Evolutionary conservation across 768 basidiomycete species (phyloP).

Genomic region (Macrolepiota dolichaula): DNA sequence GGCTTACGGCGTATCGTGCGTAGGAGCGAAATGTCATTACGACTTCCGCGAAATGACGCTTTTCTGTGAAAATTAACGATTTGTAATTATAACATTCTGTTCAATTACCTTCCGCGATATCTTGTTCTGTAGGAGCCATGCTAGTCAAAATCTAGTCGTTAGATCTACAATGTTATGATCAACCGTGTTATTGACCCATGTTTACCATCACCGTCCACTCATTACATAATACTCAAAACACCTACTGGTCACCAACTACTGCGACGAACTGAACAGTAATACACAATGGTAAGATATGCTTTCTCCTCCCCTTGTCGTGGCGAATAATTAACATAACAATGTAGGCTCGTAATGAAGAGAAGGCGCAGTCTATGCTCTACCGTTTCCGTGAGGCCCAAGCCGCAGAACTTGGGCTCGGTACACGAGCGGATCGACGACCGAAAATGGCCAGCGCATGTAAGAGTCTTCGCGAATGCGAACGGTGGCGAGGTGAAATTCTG

Average conservation of each 20-base stretch:
- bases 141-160: neutral
- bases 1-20: slow-evolving; percentile 64
- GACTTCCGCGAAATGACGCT: slow-evolving; percentile 72
- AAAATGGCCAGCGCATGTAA: slow-evolving; percentile 92
- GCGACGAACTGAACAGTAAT: neutral
- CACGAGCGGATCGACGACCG: slow-evolving; percentile 80
- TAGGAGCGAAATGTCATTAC: slow-evolving; percentile 75
- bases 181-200: neutral
- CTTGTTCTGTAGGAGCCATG: slow-evolving; percentile 24
- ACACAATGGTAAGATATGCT: slow-evolving; percentile 12
- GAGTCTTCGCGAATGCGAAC: slow-evolving; percentile 88
- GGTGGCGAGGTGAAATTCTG: slow-evolving; percentile 94
- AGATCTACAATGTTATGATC: neutral
- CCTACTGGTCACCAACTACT: neutral
- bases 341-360: slow-evolving; percentile 97
- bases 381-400: slow-evolving; percentile 97
- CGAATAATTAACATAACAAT: neutral
- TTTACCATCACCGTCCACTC: neutral
- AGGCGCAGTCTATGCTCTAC: slow-evolving; percentile 92
- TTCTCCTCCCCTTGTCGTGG: neutral
- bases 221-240: neutral
- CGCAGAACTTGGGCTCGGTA: slow-evolving; percentile 89
- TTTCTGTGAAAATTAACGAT: slow-evolving; percentile 39
- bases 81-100: neutral
- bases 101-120: slow-evolving; percentile 34